Evolutionary conservation across 2,329 filamentous ascomycete genomes (phyloP).

Genomic region (Trichophyton verrucosum): DNA sequence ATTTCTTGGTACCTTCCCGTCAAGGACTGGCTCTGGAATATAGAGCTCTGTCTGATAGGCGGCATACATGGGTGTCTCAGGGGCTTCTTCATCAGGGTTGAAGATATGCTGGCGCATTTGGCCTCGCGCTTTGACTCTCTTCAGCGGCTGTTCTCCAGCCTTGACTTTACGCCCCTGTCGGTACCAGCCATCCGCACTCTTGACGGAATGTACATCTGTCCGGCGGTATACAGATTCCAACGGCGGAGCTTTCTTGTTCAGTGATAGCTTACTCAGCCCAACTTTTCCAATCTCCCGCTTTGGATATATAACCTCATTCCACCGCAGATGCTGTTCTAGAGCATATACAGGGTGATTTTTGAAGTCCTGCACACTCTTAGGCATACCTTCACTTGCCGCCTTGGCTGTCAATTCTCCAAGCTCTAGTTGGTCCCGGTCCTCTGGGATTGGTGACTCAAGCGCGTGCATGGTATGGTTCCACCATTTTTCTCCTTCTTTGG

Average conservation of each 20-base stretch:
- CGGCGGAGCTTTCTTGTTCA: slow-evolving; percentile 40
- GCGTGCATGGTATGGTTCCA: slow-evolving; percentile 36
- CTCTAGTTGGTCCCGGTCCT: slow-evolving; percentile 73
- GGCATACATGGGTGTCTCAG: slow-evolving; percentile 49
- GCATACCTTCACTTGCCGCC: slow-evolving; percentile 69
- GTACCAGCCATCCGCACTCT: slow-evolving; percentile 82
- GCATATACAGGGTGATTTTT: slow-evolving; percentile 76
- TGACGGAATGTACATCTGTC: slow-evolving; percentile 63
- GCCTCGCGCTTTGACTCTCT: slow-evolving; percentile 43
- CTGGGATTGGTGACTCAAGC: slow-evolving; percentile 33
- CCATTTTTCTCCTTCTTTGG: slow-evolving; percentile 45
- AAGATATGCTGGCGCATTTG: slow-evolving; percentile 21
- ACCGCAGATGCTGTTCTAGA: slow-evolving; percentile 68
- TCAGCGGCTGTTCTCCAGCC: slow-evolving; percentile 66
- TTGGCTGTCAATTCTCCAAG: slow-evolving; percentile 59
- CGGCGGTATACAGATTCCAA: slow-evolving; percentile 74
- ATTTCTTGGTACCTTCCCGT: slow-evolving; percentile 56
- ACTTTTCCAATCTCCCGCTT: slow-evolving; percentile 65
- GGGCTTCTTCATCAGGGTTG: slow-evolving; percentile 33
- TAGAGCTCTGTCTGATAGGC: slow-evolving; percentile 57
- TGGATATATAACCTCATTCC: slow-evolving; percentile 70
- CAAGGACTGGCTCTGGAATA: slow-evolving; percentile 59
- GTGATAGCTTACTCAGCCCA: slow-evolving; percentile 36
- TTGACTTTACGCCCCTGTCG: slow-evolving; percentile 70
- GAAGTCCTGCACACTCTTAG: slow-evolving; percentile 73